Conservation (phyloP, 208 protist genomes). For the Cochliopodium minus region DNA sequence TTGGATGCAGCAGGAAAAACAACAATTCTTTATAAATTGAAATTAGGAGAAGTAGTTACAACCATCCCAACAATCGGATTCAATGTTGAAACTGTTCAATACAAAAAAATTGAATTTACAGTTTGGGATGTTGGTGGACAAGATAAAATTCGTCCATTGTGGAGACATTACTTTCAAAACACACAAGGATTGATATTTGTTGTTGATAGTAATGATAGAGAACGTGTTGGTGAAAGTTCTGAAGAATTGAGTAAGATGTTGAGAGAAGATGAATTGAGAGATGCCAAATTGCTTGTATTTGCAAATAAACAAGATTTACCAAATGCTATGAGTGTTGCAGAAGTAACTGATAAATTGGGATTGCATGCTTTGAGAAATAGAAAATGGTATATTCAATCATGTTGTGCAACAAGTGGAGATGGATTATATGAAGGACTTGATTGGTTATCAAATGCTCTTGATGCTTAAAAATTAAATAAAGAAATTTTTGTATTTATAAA, state of each 20-base stretch:
- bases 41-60: slow-evolving; percentile 57
- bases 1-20: slow-evolving; percentile 94
- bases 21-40: slow-evolving; percentile 89
- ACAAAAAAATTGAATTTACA: slow-evolving; percentile 88
- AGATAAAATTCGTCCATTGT: slow-evolving; percentile 31
- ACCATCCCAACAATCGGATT: slow-evolving; percentile 89
- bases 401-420: slow-evolving; percentile 62
- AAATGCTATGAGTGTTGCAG: slow-evolving; percentile 81
- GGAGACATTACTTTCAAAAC: slow-evolving; percentile 66
- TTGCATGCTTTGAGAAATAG: slow-evolving; percentile 69
- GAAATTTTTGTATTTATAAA: no score
- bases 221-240: slow-evolving; percentile 22
- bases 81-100: slow-evolving; percentile 80
- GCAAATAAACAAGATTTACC: slow-evolving; percentile 98
- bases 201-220: slow-evolving; percentile 39
- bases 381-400: slow-evolving; percentile 67
- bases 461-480: no score
- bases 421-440: slow-evolving; percentile 73
- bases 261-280: slow-evolving; percentile 84
- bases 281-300: slow-evolving; percentile 84
- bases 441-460: slow-evolving; percentile 52
- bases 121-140: slow-evolving; percentile 27
- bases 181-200: slow-evolving; percentile 48
- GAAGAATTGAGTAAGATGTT: slow-evolving; percentile 70
- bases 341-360: slow-evolving; percentile 84